Conservation (phyloP, 441 rosid genomes). For the Theobroma grandiflorum region DNA sequence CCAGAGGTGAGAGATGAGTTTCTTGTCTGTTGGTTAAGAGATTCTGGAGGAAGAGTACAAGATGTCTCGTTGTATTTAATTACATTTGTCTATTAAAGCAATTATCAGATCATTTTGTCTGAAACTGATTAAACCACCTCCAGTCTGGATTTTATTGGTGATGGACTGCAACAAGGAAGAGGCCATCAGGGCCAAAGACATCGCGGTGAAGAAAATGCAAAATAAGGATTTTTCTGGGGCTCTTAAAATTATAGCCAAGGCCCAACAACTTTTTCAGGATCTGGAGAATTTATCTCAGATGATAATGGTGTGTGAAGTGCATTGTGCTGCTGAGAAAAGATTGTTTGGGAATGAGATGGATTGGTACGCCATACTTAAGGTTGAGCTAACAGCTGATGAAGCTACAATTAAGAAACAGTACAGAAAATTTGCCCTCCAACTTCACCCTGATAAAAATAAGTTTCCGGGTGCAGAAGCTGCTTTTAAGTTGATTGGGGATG, state of each 20-base stretch:
- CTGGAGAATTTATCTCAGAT: conserved; percentile 73
- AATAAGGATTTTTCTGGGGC: conserved; percentile 66
- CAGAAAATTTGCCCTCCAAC: conserved; percentile 79
- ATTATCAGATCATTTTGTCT: neutral
- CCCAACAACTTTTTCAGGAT: conserved; percentile 67
- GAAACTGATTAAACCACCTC: neutral
- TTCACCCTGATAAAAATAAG: conserved; percentile 95
- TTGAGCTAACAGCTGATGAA: conserved; percentile 72
- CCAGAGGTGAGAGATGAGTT: neutral
- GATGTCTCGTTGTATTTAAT: neutral
- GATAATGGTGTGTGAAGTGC: conserved; percentile 87
- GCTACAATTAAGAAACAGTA: conserved; percentile 84
- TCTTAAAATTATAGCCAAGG: conserved; percentile 66
- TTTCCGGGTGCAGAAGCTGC: conserved; percentile 97
- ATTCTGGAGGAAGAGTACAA: conserved; percentile 6
- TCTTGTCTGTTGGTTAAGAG: neutral
- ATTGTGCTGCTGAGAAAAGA: conserved; percentile 68
- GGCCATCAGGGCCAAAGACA: conserved; percentile 77
- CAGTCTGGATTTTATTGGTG: neutral
- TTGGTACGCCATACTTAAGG: conserved; percentile 90
- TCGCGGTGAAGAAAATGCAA: conserved; percentile 75
- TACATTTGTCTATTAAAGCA: neutral
- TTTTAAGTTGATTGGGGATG: conserved; percentile 87
- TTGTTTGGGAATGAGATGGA: conserved; percentile 71
- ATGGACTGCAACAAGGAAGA: conserved; percentile 95